Evolutionary conservation across 2,329 filamentous ascomycete genomes (phyloP), one percentile per base, ranked within the genome.

Genomic region (Trichoderma arundinaceum): DNA sequence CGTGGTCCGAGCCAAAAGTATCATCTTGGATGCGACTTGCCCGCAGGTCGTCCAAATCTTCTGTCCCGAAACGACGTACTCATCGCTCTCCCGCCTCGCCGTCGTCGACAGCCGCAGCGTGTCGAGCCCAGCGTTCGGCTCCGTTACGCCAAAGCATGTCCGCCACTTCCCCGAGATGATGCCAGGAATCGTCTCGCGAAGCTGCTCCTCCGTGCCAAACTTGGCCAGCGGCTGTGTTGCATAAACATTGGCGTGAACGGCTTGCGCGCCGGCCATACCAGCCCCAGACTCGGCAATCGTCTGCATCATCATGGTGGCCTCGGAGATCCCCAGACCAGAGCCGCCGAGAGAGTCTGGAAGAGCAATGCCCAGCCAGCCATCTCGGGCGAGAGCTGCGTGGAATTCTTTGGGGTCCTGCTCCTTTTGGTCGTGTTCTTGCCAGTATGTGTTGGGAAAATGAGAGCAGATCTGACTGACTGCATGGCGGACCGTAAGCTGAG

Each of bases 1-100:
- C 0, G 88, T 92, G 0, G 92, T 96, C 1, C 92, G 86, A 0
- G 91, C 91, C 0, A 96, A 83, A 0, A 96, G 82, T 4, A 96
- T 88, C 92, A 96, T 96, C 72, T 92, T 92, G 4, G 84, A 83
- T 0, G 92, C 92, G 0, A 94, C 90, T 74, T 96, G 91, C 0
- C 92, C 92, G 61, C 88, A 94, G 0, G 91, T 92, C 63, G 95
- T 96, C 92, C 92, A 96, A 63, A 94, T 94, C 79, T 96, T 96
- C 74, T 94, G 91, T 0, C 92, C 92, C 0, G 86, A 86, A 10
- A 96, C 83, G 1, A 78, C 81, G 74, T 94, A 96, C 4, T 80
- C 83, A 13, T 85, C 85, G 19, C 87, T 84, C 3, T 68, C 64
- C 43, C 75, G 72, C 69, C 76, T 83, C 0, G 92, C 92, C 6